These are phyloP conservation scores for Mucor circinelloides DNA, from an alignment of 371 early-diverging fungal genomes.

Conservation along the genomic window DNA sequence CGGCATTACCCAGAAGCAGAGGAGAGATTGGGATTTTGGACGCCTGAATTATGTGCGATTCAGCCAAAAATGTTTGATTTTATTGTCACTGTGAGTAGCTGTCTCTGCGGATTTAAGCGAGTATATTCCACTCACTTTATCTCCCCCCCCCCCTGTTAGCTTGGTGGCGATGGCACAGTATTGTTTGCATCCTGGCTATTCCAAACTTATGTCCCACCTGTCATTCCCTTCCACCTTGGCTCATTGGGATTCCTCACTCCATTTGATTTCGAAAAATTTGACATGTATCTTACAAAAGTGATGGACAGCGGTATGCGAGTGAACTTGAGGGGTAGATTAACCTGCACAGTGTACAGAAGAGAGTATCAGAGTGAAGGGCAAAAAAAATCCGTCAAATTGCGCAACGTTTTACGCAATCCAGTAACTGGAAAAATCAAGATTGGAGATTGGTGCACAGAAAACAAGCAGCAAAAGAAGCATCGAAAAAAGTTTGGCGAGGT, in stretches of 20 bases:
- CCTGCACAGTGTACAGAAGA: conserved; percentile 78
- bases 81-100: conserved; percentile 67
- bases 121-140: neutral
- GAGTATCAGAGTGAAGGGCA: conserved; percentile 33
- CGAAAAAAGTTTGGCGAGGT: conserved; percentile 52
- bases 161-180: conserved; percentile 91
- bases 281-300: conserved; percentile 57
- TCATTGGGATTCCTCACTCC: conserved; percentile 93
- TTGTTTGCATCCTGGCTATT: conserved; percentile 92
- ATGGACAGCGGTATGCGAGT: conserved; percentile 78
- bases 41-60: conserved; percentile 69
- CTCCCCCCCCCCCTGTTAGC: conserved; percentile 32
- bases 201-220: conserved; percentile 88
- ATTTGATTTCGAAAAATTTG: conserved; percentile 73
- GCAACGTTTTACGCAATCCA: conserved; percentile 47
- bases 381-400: conserved; percentile 28
- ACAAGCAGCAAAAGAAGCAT: conserved; percentile 6
- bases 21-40: conserved; percentile 75
- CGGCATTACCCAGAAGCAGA: conserved; percentile 26
- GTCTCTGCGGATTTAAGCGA: neutral
- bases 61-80: conserved; percentile 77
- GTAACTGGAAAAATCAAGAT: conserved; percentile 51
- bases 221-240: conserved; percentile 89
- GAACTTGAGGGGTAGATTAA: conserved; percentile 87
- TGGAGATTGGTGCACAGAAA: conserved; percentile 41